These are phyloP conservation scores for Leccinum variicolor DNA, from an alignment of 768 basidiomycete species.

Conservation along the genomic window DNA sequence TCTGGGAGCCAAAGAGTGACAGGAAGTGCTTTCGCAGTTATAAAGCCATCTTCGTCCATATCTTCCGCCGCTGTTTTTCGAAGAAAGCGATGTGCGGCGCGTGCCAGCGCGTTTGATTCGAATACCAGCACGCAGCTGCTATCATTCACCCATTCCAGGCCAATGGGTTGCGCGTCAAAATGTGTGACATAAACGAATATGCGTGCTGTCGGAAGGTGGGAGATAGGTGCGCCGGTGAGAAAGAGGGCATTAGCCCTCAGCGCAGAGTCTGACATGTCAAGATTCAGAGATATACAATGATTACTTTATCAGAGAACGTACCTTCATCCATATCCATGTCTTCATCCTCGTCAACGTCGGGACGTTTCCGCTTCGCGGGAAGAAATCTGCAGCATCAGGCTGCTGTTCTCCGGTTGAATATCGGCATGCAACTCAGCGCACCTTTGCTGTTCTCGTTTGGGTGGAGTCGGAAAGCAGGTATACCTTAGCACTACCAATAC, in stretches of 20 bases:
- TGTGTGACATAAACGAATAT: slow-evolving; percentile 82
- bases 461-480: slow-evolving; percentile 72
- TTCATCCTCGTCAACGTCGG: slow-evolving; percentile 35
- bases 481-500: slow-evolving; percentile 73
- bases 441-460: slow-evolving; percentile 64
- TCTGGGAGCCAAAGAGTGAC: slow-evolving; percentile 76
- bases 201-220: slow-evolving; percentile 68
- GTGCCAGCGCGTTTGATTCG: slow-evolving; percentile 50
- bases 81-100: slow-evolving; percentile 46
- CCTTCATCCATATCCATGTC: slow-evolving; percentile 35
- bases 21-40: slow-evolving; percentile 68
- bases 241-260: slow-evolving; percentile 67
- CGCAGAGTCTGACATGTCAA: slow-evolving; percentile 36
- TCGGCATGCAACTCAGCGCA: slow-evolving; percentile 50
- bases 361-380: slow-evolving; percentile 45
- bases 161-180: slow-evolving; percentile 70
- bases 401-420: slow-evolving; percentile 33
- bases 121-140: slow-evolving; percentile 80
- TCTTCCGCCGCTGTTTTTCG: slow-evolving; percentile 51
- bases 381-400: slow-evolving; percentile 43
- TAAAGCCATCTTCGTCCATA: slow-evolving; percentile 50
- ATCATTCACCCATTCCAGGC: slow-evolving; percentile 85
- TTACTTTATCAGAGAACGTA: slow-evolving; percentile 17
- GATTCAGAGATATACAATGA: neutral
- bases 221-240: slow-evolving; percentile 68